Percentiles rank a stretch among this genome's conserved stretches.
Evolutionary conservation across 306 rosid species (phyloP).

Genomic region (Corylus americana): DNA sequence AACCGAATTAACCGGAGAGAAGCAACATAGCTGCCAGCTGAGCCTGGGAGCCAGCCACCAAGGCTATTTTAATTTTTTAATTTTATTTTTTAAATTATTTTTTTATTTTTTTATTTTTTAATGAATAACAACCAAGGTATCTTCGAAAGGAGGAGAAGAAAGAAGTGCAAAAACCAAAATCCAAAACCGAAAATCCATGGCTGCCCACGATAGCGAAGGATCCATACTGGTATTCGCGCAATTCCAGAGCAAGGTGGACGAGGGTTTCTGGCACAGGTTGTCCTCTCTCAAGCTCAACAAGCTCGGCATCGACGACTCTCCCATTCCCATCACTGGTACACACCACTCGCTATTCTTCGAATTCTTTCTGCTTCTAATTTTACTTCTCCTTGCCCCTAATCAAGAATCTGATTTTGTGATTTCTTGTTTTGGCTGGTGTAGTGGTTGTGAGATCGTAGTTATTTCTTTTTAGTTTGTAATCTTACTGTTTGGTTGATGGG

Average conservation of each 20-base stretch:
- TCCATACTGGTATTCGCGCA: conserved; percentile 75
- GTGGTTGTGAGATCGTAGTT: not conserved
- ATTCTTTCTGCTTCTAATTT: not conserved
- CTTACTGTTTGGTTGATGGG: conserved; percentile 2
- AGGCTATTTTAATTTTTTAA: no score
- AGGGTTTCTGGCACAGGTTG: conserved; percentile 93
- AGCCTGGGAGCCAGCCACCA: no score
- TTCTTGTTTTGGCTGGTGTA: not conserved
- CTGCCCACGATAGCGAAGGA: conserved; percentile 25
- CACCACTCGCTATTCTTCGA: conserved; percentile 2
- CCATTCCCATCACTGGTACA: conserved; percentile 69
- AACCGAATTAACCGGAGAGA: not conserved
- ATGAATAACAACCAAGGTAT: not conserved
- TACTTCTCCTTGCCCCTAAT: not conserved
- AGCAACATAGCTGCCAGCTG: not conserved
- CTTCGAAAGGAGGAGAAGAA: not conserved
- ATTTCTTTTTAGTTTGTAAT: not conserved
- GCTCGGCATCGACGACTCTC: conserved; percentile 97
- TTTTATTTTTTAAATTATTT: no score
- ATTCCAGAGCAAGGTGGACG: conserved; percentile 85
- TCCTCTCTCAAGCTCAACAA: conserved; percentile 92
- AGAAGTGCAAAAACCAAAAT: not conserved
- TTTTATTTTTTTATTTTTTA: no score
- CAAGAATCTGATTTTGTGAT: not conserved
- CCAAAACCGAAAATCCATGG: conserved; percentile 40